phyloP scores from a whole-genome alignment of 768 basidiomycete species.

The Amanita pallidorosea region DNA sequence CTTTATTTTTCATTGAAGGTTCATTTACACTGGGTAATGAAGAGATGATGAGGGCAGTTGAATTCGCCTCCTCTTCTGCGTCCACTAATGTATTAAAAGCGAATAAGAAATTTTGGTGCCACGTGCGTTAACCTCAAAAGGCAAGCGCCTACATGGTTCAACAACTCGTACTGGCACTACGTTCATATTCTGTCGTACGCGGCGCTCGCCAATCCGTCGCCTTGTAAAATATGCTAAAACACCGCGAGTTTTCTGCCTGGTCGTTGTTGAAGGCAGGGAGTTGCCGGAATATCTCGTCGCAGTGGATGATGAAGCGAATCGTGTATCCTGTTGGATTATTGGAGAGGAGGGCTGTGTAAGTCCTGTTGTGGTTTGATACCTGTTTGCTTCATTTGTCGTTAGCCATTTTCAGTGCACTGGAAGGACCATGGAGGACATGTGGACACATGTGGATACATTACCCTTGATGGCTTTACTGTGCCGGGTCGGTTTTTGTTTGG shows the following conservation, averaged over 20 bases:
- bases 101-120: too few relatives aligned
- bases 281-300: constrained; percentile 49
- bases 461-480: constrained; percentile 52
- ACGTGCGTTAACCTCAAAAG: not conserved
- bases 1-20: too few relatives aligned
- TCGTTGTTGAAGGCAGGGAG: constrained; percentile 36
- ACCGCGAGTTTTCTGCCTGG: constrained; percentile 62
- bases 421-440: constrained; percentile 43
- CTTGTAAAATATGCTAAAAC: constrained; percentile 31
- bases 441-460: constrained; percentile 49
- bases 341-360: constrained; percentile 47
- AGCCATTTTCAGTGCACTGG: constrained; percentile 60
- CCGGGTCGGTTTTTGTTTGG: constrained; percentile 57
- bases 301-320: constrained; percentile 29
- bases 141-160: constrained; percentile 4
- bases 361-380: not conserved
- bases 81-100: too few relatives aligned
- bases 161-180: not conserved
- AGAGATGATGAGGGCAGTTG: too few relatives aligned
- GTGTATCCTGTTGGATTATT: constrained; percentile 61
- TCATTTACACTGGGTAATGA: too few relatives aligned
- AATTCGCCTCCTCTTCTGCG: too few relatives aligned
- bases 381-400: not conserved
- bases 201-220: not conserved
- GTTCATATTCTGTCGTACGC: not conserved